These are phyloP conservation scores for Eustoma russellianum DNA, from an alignment of 257 asterid genomes.

Conservation along the genomic window DNA sequence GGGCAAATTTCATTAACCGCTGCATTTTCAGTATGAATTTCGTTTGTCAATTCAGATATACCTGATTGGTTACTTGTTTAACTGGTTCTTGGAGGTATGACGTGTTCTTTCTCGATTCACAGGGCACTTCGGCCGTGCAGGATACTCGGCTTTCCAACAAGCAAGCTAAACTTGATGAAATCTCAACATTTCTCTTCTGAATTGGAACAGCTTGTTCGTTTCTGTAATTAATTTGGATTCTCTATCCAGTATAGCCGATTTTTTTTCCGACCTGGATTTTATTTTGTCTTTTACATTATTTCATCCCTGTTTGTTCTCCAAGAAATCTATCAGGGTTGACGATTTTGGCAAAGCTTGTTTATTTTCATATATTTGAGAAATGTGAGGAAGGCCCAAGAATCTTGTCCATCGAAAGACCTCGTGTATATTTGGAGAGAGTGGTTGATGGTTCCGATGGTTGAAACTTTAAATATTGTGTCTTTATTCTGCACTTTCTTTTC, in stretches of 20 bases:
- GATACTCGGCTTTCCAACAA: conserved; percentile 98
- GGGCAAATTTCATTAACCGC: conserved; percentile 31
- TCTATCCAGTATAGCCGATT: not conserved
- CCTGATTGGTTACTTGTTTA: no score
- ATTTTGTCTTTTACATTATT: conserved; percentile 1
- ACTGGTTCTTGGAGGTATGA: not conserved
- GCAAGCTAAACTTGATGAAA: conserved; percentile 86
- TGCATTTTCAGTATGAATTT: not conserved
- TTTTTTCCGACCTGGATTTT: conserved; percentile 7
- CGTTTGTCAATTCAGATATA: no score
- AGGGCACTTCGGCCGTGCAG: conserved; percentile 99
- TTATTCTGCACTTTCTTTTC: conserved; percentile 6
- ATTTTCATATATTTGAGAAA: no score
- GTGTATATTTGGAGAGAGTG: no score
- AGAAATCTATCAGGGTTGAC: no score
- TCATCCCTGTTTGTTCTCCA: conserved; percentile 84
- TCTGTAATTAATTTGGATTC: not conserved
- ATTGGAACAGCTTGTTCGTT: conserved; percentile 72
- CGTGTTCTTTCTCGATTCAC: conserved; percentile 11
- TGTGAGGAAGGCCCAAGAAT: no score
- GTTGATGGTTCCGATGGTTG: no score
- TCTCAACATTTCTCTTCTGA: conserved; percentile 94
- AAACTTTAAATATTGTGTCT: no score
- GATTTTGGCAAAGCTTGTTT: no score
- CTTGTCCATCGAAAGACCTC: no score